A percentile compares a stretch with the other conserved stretches of the same genome.
phyloP scores from a whole-genome alignment of 768 basidiomycete species.

The Ephemerocybe angulata region DNA sequence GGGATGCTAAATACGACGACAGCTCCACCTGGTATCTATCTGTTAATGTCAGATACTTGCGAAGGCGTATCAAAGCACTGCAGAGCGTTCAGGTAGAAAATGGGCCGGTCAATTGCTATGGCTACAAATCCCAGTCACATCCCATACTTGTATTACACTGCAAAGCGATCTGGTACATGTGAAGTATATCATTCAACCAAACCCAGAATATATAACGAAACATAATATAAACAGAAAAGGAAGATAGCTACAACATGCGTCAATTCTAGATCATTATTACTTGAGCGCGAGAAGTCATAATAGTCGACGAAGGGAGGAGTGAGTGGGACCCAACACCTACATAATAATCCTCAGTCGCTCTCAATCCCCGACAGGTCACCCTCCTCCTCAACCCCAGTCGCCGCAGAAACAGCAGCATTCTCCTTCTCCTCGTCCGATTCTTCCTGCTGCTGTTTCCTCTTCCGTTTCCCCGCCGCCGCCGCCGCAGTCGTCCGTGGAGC shows the following conservation, averaged over 20 bases:
- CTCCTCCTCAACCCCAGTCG: background rate
- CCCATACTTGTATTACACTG: background rate
- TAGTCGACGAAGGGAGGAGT: background rate
- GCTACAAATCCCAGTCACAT: background rate
- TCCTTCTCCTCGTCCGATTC: slow-evolving; percentile 4
- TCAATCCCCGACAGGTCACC: background rate
- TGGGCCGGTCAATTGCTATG: too few relatives aligned
- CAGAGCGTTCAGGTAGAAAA: too few relatives aligned
- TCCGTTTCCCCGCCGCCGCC: background rate
- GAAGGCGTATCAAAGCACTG: too few relatives aligned
- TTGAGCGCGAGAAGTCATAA: background rate
- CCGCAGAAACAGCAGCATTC: background rate
- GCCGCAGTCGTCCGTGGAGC: background rate
- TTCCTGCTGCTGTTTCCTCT: background rate
- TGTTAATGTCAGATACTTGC: too few relatives aligned
- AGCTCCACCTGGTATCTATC: too few relatives aligned
- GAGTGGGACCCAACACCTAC: background rate
- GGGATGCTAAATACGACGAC: too few relatives aligned
- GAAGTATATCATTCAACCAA: background rate
- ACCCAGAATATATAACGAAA: background rate
- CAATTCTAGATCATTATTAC: background rate
- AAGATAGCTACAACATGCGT: background rate
- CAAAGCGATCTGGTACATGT: background rate
- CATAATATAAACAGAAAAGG: background rate
- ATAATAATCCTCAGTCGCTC: background rate